Evolutionary conservation across 371 early-diverging fungal genomes (phyloP).

Genomic region (Syncephalastrum sp.): DNA sequence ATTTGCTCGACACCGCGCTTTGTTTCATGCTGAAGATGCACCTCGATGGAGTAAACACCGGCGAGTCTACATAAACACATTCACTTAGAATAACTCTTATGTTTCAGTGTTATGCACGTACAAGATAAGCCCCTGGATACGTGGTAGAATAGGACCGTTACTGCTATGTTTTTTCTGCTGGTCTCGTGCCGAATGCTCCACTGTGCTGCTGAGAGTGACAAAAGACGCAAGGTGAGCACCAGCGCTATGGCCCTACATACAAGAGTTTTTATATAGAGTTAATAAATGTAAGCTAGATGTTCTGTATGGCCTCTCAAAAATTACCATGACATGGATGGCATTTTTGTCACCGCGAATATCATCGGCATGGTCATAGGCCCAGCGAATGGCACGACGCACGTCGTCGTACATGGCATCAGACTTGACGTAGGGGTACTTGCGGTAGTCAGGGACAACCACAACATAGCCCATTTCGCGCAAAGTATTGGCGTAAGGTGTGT

Average conservation of each 20-base stretch:
- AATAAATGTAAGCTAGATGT: not conserved
- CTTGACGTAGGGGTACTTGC: constrained; percentile 63
- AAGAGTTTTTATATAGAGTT: not conserved
- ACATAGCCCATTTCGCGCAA: constrained; percentile 66
- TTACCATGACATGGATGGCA: constrained; percentile 62
- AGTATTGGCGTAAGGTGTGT: constrained; percentile 64
- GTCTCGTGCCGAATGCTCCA: no score
- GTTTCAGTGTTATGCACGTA: constrained; percentile 19
- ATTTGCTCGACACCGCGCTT: constrained; percentile 70
- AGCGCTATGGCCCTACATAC: constrained; percentile 53
- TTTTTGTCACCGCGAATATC: constrained; percentile 50
- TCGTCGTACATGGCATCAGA: constrained; percentile 64
- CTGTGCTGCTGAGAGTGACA: constrained; percentile 22
- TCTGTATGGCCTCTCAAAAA: not conserved
- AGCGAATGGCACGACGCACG: constrained; percentile 58
- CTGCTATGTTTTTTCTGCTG: no score
- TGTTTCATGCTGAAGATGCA: constrained; percentile 63
- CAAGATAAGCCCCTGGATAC: constrained; percentile 56
- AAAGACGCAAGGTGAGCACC: constrained; percentile 50
- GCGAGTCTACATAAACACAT: constrained; percentile 25
- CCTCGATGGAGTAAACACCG: constrained; percentile 68
- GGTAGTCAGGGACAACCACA: constrained; percentile 75
- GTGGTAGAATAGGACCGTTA: constrained; percentile 30
- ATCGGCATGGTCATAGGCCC: constrained; percentile 54
- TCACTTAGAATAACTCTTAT: not conserved